These are phyloP conservation scores for Paecilomyces niveus DNA, from an alignment of 2,329 filamentous ascomycete species.

Conservation along the genomic window DNA sequence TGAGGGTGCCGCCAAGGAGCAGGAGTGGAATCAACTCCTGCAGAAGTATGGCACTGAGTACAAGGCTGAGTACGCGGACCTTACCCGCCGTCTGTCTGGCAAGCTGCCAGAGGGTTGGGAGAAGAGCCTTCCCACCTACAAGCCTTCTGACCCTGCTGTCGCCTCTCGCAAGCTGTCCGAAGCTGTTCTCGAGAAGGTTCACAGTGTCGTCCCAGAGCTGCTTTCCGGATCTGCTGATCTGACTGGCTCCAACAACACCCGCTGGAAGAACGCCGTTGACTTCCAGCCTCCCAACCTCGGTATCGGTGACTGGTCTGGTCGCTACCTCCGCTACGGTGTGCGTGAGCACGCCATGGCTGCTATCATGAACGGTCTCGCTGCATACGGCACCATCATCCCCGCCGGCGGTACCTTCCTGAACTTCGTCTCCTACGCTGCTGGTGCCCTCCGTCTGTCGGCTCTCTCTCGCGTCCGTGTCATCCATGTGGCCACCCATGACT, in stretches of 20 bases:
- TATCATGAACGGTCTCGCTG: conserved; percentile 68
- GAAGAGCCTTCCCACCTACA: conserved; percentile 87
- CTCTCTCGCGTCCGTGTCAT: conserved; percentile 86
- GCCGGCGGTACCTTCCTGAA: conserved; percentile 97
- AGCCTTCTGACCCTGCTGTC: conserved; percentile 71
- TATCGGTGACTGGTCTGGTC: conserved; percentile 83
- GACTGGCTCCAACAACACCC: conserved; percentile 97
- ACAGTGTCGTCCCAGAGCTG: conserved; percentile 77
- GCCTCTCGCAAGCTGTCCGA: conserved; percentile 96
- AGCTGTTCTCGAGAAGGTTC: conserved; percentile 81
- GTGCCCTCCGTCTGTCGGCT: conserved; percentile 87
- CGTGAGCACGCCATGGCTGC: conserved; percentile 47
- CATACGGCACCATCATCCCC: conserved; percentile 91
- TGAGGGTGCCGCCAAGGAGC: conserved; percentile 79
- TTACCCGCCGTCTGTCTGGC: conserved; percentile 69
- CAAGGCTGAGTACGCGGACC: conserved; percentile 72
- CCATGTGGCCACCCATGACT: conserved; percentile 97
- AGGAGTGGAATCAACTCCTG: conserved; percentile 92
- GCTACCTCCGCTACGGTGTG: conserved; percentile 60
- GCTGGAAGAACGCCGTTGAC: conserved; percentile 94
- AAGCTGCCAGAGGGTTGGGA: conserved; percentile 95
- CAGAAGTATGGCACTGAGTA: conserved; percentile 75
- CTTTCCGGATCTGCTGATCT: conserved; percentile 94
- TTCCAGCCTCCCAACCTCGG: conserved; percentile 86
- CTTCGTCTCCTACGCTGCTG: conserved; percentile 97